A percentile compares a stretch with the other conserved stretches of the same genome.
phyloP scores from a whole-genome alignment of 2,329 filamentous ascomycete species.

The Xylariaceae sp. region DNA sequence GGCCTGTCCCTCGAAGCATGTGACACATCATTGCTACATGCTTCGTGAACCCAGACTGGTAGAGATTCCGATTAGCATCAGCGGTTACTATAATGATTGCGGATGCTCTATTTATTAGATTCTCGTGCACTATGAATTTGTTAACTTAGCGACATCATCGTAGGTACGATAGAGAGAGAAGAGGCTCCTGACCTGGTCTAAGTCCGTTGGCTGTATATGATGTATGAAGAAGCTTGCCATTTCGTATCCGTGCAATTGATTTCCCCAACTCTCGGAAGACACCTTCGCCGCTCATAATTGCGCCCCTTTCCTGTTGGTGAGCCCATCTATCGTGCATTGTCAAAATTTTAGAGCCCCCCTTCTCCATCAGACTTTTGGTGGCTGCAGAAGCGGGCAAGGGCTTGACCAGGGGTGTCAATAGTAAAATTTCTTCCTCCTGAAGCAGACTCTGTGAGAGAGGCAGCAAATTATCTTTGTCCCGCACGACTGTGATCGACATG shows the following conservation, averaged over 20 bases:
- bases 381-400: constrained; percentile 88
- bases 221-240: constrained; percentile 86
- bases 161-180: neutral
- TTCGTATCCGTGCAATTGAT: constrained; percentile 81
- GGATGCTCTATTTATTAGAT: constrained; percentile 83
- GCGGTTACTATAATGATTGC: constrained; percentile 90
- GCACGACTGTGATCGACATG: constrained; percentile 87
- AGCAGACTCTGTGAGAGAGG: constrained; percentile 82
- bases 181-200: constrained; percentile 59
- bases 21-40: constrained; percentile 96
- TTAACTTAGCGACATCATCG: constrained; percentile 19
- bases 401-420: constrained; percentile 88
- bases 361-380: constrained; percentile 69
- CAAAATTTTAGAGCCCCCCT: constrained; percentile 44
- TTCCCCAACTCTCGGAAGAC: constrained; percentile 90
- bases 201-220: constrained; percentile 95
- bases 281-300: constrained; percentile 87
- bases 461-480: constrained; percentile 83
- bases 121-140: constrained; percentile 71
- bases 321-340: constrained; percentile 57
- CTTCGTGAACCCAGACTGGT: constrained; percentile 93
- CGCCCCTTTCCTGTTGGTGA: constrained; percentile 61
- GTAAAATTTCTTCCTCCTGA: constrained; percentile 82
- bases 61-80: constrained; percentile 90
- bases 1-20: constrained; percentile 73